phyloP scores from a whole-genome alignment of 2,329 filamentous ascomycete genomes.

The Hypoxylon sp. region DNA sequence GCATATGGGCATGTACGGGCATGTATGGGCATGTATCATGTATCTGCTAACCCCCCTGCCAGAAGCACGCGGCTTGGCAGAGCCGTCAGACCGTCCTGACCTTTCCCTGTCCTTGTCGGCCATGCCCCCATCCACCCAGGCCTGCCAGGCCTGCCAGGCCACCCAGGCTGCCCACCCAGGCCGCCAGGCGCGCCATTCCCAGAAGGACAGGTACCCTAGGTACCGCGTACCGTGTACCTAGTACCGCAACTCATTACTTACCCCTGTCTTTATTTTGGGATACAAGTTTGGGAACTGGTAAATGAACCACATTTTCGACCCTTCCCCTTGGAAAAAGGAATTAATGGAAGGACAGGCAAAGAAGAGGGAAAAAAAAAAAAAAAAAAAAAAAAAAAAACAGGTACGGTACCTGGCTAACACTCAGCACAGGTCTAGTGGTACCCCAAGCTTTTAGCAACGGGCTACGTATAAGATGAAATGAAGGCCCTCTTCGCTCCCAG shows the following conservation, averaged over 20 bases:
- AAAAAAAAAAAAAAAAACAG: conserved; percentile 19
- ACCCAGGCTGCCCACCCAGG: no score
- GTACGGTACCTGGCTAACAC: conserved; percentile 32
- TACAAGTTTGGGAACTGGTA: conserved; percentile 37
- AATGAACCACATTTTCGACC: conserved; percentile 41
- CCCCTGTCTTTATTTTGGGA: conserved; percentile 30
- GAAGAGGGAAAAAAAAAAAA: conserved; percentile 31
- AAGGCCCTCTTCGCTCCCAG: conserved; percentile 39
- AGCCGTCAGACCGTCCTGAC: conserved; percentile 29
- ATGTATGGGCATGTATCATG: no score
- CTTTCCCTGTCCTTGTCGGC: not conserved
- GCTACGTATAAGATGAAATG: conserved; percentile 47
- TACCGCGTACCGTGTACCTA: conserved; percentile 28
- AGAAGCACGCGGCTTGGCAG: conserved; percentile 32
- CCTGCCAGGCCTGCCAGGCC: no score
- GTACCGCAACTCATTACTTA: not conserved
- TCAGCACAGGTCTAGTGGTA: conserved; percentile 34
- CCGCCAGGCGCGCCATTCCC: conserved; percentile 18
- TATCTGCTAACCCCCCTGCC: conserved; percentile 25
- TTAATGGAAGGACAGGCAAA: no score
- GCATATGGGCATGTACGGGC: conserved; percentile 19
- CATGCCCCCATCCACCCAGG: not conserved
- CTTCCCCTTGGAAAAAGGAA: conserved; percentile 35
- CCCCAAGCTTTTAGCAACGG: conserved; percentile 28
- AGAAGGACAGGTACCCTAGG: conserved; percentile 14